Evolutionary conservation across 108 stramenopile genomes (phyloP), one percentile per base, ranked within the genome.

Genomic region (Seminavis robusta): DNA sequence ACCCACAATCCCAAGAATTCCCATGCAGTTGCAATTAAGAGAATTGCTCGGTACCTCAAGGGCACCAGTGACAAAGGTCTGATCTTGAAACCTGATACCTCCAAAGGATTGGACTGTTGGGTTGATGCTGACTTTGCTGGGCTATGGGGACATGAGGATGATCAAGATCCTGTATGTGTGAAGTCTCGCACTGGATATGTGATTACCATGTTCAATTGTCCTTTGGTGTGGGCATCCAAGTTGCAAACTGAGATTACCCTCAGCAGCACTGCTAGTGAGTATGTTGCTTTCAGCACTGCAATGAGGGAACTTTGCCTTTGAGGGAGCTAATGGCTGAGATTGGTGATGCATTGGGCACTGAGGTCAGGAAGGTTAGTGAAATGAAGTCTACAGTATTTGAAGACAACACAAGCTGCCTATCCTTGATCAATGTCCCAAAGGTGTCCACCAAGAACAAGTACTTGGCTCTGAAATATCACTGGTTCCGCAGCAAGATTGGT

Each of bases 101-200:
- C 56, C 3, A 16, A 65, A 10, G 15, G n/a, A 15, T 42, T 81
- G 36, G 70, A 78, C 24, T 67, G 50, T n/a, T 77, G 53, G 40
- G 63, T 65, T 16, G 73, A 80, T 41, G 70, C 74, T 4, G 66
- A 73, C 37, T 77, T 77, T 57, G 67, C 79, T 21, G 67, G 79
- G 11, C 40, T 71, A 9, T 82, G 59, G 46, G 31, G 33, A 6
- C 29, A 42, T 24, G 74, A 78, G 38, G 37, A 61, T n/a, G 9
- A 19, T 11, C 19, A 53, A 15, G 68, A 81, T 51, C 72, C 80
- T 47, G 45, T 16, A 1, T 61, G 65, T 46, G 65, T 30, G 27
- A 65, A 71, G 39, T 69, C 67, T 10, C 32, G 68, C 1, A 62
- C 58, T 24, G 63, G 64, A 44, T 71, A 33, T 33, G 46, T 74